Conservation (phyloP, 192 early-diverging fungal genomes). For the Dissophora ornata region DNA sequence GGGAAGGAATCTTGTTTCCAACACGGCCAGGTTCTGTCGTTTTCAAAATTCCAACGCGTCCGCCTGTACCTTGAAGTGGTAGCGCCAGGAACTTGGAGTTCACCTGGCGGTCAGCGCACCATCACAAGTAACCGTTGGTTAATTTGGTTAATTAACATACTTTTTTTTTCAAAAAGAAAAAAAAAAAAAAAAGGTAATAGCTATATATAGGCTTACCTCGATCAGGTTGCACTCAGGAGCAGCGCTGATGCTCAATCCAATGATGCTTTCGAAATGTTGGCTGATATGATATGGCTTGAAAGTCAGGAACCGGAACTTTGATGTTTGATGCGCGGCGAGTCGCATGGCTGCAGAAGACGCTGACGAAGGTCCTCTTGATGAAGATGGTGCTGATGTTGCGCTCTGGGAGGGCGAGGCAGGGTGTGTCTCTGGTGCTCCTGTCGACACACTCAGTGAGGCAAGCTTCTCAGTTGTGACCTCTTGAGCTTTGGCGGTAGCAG, state of each 20-base stretch:
- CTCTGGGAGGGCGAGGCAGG: background rate
- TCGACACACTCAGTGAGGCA: background rate
- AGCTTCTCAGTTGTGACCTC: background rate
- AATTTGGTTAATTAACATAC: no score
- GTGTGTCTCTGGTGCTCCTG: background rate
- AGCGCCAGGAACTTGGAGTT: constrained; percentile 76
- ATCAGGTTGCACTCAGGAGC: constrained; percentile 67
- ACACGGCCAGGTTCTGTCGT: constrained; percentile 75
- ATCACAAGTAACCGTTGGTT: background rate
- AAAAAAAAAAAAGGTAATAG: background rate
- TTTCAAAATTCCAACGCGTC: constrained; percentile 79
- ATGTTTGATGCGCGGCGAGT: constrained; percentile 52
- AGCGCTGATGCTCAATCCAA: constrained; percentile 61
- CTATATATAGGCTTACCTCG: constrained; percentile 54
- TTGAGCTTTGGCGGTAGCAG: no score
- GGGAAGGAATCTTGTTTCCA: constrained; percentile 64
- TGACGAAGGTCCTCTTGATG: constrained; percentile 25
- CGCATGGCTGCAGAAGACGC: constrained; percentile 57
- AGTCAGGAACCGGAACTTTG: constrained; percentile 70
- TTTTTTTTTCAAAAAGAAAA: no score
- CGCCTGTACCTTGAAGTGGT: constrained; percentile 81
- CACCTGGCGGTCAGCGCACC: constrained; percentile 33
- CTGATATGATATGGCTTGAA: constrained; percentile 69
- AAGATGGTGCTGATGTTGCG: constrained; percentile 3
- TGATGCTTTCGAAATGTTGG: constrained; percentile 74